Evolutionary conservation across 148 eudicot species (phyloP), one percentile per base, ranked within the genome.

Genomic region (Dianthus caryophyllus): DNA sequence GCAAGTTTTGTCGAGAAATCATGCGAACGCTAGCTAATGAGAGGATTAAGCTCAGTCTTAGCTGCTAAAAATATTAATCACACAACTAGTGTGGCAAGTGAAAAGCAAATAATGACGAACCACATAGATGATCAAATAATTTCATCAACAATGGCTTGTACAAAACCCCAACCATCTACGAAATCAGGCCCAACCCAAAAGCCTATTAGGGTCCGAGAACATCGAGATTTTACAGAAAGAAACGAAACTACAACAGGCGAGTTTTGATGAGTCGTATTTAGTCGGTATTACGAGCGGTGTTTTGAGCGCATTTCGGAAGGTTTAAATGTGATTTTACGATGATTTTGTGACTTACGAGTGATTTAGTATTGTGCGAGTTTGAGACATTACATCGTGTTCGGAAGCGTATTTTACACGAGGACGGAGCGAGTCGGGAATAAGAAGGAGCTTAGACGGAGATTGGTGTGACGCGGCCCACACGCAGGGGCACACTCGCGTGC

Each of bases 131-230:
- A 62, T 82, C 76, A 84, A 68, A 57, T 31, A 25, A 72, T 77
- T 69, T 64, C 74, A 78, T 77, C 67, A 31, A 83, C 59, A 64
- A 69, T 58, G 56, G 96, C 96, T 76, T 85, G 87, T 76, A 84
- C 83, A 73, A 85, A 82, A 75, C 96, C 93, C 77, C 96, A 90
- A 43, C 90, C 96, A 76, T 90, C 96, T 62, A 87, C 93, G 17
- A 76, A n/a, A 75, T 90, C 96, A 25, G 96, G 96, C 66, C 96
- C 96, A 26, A 82, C 77, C 96, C 96, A 90, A 62, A 82, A 90
- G n/a, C 96, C 96, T 14, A 71, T 71, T 64, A 90, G 30, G 13
- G 64, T 59, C 56, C 31, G 69, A 36, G 68, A 52, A 71, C 76
- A 46, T 48, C 43, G 56, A 76, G 78, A 65, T 77, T 73, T 82